Percentiles rank a stretch among this genome's conserved stretches.
phyloP scores from a whole-genome alignment of 2,329 filamentous ascomycete genomes.

The Calonectria ilicicola region DNA sequence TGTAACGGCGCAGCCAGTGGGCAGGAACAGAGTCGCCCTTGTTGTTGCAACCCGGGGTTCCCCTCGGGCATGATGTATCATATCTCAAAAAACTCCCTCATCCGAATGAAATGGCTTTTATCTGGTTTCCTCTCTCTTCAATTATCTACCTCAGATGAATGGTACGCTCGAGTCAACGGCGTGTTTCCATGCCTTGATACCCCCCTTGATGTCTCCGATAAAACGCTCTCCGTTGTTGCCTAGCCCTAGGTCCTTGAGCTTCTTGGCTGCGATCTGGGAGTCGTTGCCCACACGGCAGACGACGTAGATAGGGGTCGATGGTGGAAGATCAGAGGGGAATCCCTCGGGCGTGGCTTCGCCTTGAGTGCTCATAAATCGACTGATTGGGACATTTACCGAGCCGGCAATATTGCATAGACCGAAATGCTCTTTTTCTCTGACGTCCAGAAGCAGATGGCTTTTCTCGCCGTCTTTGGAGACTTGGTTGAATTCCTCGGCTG shows the following conservation, averaged over 20 bases:
- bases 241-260: conserved; percentile 72
- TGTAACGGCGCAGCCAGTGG: conserved; percentile 41
- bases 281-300: conserved; percentile 84
- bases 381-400: conserved; percentile 76
- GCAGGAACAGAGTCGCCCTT: conserved; percentile 27
- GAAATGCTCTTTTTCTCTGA: conserved; percentile 87
- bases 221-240: conserved; percentile 64
- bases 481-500: conserved; percentile 69
- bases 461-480: conserved; percentile 30
- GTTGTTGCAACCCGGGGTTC: conserved; percentile 30
- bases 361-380: conserved; percentile 68
- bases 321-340: conserved; percentile 53
- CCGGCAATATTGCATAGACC: conserved; percentile 81
- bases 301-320: conserved; percentile 72
- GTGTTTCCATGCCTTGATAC: conserved; percentile 78
- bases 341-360: conserved; percentile 46
- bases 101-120: conserved; percentile 29
- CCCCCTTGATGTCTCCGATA: conserved; percentile 79
- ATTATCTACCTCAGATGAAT: conserved; percentile 57
- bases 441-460: conserved; percentile 78
- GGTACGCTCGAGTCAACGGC: conserved; percentile 71
- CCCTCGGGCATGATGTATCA: conserved; percentile 43
- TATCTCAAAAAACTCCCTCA: conserved; percentile 42
- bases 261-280: conserved; percentile 76
- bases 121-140: conserved; percentile 19